phyloP scores from a whole-genome alignment of 352 stramenopile species.

The Phytophthora ramorum region DNA sequence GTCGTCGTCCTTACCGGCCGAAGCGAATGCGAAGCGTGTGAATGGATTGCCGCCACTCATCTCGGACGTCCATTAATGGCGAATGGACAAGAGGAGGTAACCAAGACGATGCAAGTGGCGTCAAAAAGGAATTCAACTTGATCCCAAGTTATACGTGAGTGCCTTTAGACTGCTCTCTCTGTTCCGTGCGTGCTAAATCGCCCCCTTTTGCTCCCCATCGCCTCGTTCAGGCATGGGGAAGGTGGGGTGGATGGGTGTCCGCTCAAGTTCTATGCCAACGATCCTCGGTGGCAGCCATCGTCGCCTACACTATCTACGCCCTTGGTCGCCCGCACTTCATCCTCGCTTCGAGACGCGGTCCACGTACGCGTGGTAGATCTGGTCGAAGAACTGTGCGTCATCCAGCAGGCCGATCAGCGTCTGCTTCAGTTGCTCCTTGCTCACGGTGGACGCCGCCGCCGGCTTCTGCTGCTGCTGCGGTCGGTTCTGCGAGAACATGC shows the following conservation, averaged over 20 bases:
- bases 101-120: too few relatives aligned
- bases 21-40: slow-evolving; percentile 62
- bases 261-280: slow-evolving; percentile 42
- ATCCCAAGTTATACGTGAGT: slow-evolving; percentile 37
- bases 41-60: slow-evolving; percentile 61
- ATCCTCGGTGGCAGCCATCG: slow-evolving; percentile 29
- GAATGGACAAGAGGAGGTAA: not conserved
- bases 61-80: not conserved
- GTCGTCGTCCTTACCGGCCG: not conserved
- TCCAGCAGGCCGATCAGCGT: slow-evolving; percentile 82
- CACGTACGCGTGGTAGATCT: slow-evolving; percentile 90
- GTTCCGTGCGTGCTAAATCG: slow-evolving; percentile 12
- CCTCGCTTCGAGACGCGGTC: slow-evolving; percentile 60
- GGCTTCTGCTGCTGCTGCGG: slow-evolving; percentile 42
- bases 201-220: slow-evolving; percentile 6
- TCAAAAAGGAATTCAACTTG: slow-evolving; percentile 16
- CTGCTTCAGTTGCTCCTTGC: slow-evolving; percentile 90
- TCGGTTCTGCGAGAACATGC: slow-evolving; percentile 75
- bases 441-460: slow-evolving; percentile 43
- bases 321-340: slow-evolving; percentile 32
- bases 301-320: slow-evolving; percentile 41
- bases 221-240: slow-evolving; percentile 6
- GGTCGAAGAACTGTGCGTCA: slow-evolving; percentile 86
- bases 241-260: slow-evolving; percentile 16
- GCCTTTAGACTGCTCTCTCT: slow-evolving; percentile 22